These are phyloP conservation scores for Coprinellus aureogranulatus DNA, from an alignment of 768 basidiomycete genomes.

Conservation along the genomic window DNA sequence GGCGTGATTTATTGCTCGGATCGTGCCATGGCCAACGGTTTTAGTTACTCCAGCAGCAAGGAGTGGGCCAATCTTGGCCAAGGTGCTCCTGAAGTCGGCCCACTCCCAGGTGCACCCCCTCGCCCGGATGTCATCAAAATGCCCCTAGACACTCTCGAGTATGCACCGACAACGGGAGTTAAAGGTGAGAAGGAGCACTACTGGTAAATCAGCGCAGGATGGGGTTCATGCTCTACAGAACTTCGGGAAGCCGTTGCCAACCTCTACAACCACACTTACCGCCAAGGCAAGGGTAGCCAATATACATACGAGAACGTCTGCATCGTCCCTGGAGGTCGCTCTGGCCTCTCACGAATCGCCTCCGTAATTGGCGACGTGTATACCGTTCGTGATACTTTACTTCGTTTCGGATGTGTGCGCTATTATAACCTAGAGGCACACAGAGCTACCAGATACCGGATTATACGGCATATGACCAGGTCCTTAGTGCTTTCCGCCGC, in stretches of 20 bases:
- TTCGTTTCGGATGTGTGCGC: not conserved
- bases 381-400: constrained; percentile 44
- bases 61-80: constrained; percentile 92
- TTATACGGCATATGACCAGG: constrained; percentile 87
- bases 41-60: constrained; percentile 71
- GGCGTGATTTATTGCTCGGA: constrained; percentile 85
- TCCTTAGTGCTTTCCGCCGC: constrained; percentile 81
- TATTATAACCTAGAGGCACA: constrained; percentile 7
- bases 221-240: constrained; percentile 33
- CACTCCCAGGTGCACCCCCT: constrained; percentile 69
- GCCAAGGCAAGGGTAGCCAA: constrained; percentile 74
- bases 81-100: constrained; percentile 86
- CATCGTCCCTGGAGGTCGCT: constrained; percentile 91
- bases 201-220: not conserved
- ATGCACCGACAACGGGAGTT: constrained; percentile 90
- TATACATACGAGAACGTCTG: constrained; percentile 93
- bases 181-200: constrained; percentile 48
- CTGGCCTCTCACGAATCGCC: constrained; percentile 86
- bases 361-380: constrained; percentile 91
- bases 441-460: constrained; percentile 90
- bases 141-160: constrained; percentile 75
- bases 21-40: constrained; percentile 94
- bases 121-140: constrained; percentile 66
- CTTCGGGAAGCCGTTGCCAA: constrained; percentile 88
- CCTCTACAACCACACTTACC: constrained; percentile 85